phyloP scores from a whole-genome alignment of 1,284 basidiomycete genomes.

The Xerocomus nothofagi region DNA sequence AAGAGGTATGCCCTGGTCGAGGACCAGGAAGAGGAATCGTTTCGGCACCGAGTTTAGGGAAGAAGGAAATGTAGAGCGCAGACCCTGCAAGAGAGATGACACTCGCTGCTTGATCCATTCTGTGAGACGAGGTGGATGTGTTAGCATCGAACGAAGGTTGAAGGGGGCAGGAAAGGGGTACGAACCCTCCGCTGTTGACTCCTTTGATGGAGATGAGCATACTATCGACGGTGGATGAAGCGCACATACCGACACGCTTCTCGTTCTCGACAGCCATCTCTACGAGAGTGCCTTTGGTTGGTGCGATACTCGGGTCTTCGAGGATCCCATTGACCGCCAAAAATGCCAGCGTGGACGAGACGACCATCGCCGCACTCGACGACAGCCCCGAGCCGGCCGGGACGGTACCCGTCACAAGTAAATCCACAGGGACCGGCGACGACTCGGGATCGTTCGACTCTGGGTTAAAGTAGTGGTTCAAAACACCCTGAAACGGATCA shows the following conservation, averaged over 20 bases:
- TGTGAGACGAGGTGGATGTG: slow-evolving; percentile 26
- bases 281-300: slow-evolving; percentile 70
- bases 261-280: slow-evolving; percentile 80
- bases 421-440: slow-evolving; percentile 58
- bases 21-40: slow-evolving; percentile 60
- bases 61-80: slow-evolving; percentile 80
- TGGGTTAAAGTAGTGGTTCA: slow-evolving; percentile 60
- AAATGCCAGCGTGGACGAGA: slow-evolving; percentile 78
- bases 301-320: slow-evolving; percentile 27
- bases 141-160: neutral
- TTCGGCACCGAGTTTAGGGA: slow-evolving; percentile 67
- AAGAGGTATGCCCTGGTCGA: slow-evolving; percentile 28
- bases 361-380: slow-evolving; percentile 84
- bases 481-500: slow-evolving; percentile 57
- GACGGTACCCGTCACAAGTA: slow-evolving; percentile 76
- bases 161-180: neutral
- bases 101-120: slow-evolving; percentile 85
- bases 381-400: slow-evolving; percentile 83
- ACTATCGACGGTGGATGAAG: slow-evolving; percentile 2
- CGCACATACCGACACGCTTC: slow-evolving; percentile 66
- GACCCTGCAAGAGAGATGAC: slow-evolving; percentile 70
- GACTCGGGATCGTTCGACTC: slow-evolving; percentile 20
- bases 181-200: slow-evolving; percentile 75
- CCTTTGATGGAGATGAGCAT: slow-evolving; percentile 31
- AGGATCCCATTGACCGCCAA: slow-evolving; percentile 73